These are phyloP conservation scores for Arabidopsis thaliana DNA, from an alignment of 345 rosid genomes.

Conservation along the genomic window TAIR10.1 NC_003070.9:19591001-19591500, in stretches of 20 bases:
- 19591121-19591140: conserved; percentile 1
- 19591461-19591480: conserved; percentile 74
- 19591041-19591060: conserved; percentile 22
- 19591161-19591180: conserved; percentile 25
- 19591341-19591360: background rate
- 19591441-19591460: conserved; percentile 80
- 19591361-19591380: background rate
- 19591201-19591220: background rate
- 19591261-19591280: background rate
- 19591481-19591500: conserved; percentile 79
- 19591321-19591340: conserved; percentile 11
- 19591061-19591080: conserved; percentile 8
- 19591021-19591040: background rate
- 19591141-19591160: conserved; percentile 3
- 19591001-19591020: too few relatives aligned
- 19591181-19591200: conserved; percentile 17
- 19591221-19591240: background rate
- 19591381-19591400: background rate
- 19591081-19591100: background rate
- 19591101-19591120: background rate
- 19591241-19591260: conserved; percentile 15
- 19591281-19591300: conserved; percentile 4
- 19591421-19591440: conserved; percentile 67
- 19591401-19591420: conserved; percentile 53
- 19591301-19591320: background rate